A percentile compares a stretch with the other conserved stretches of the same genome.
phyloP scores from a whole-genome alignment of 2,329 filamentous ascomycete genomes.

The Beauveria australis region DNA sequence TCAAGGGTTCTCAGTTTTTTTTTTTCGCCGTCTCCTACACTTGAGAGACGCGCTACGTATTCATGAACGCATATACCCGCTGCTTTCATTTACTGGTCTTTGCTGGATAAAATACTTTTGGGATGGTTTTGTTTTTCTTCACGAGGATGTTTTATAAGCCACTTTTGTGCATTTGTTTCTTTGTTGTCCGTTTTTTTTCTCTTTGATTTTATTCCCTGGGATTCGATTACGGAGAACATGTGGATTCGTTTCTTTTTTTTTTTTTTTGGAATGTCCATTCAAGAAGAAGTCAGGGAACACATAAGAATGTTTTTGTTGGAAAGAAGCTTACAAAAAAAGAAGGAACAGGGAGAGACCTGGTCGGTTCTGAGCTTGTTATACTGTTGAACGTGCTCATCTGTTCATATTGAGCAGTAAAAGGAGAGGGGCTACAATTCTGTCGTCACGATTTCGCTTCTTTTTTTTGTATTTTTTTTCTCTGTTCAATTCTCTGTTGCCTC shows the following conservation, averaged over 20 bases:
- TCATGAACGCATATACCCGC: slow-evolving; percentile 27
- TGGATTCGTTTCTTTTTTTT: slow-evolving; percentile 5
- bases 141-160: slow-evolving; percentile 1
- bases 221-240: background rate
- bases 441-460: background rate
- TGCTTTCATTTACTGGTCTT: slow-evolving; percentile 12
- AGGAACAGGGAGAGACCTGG: background rate
- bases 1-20: slow-evolving; percentile 5
- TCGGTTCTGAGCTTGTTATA: background rate
- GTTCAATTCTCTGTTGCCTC: background rate
- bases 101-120: slow-evolving; percentile 9
- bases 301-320: background rate
- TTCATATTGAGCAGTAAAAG: background rate
- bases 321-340: background rate
- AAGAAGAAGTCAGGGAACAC: background rate
- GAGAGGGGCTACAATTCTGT: background rate
- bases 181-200: slow-evolving; percentile 11
- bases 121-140: slow-evolving; percentile 8
- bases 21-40: background rate
- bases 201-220: slow-evolving; percentile 5
- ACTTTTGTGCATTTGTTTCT: background rate
- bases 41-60: slow-evolving; percentile 17
- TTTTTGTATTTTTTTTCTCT: background rate
- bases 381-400: background rate
- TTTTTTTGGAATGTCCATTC: slow-evolving; percentile 9